Base-by-base conservation (phyloP, 768 basidiomycete genomes). In the Xerocomellus chrysenteron region DNA sequence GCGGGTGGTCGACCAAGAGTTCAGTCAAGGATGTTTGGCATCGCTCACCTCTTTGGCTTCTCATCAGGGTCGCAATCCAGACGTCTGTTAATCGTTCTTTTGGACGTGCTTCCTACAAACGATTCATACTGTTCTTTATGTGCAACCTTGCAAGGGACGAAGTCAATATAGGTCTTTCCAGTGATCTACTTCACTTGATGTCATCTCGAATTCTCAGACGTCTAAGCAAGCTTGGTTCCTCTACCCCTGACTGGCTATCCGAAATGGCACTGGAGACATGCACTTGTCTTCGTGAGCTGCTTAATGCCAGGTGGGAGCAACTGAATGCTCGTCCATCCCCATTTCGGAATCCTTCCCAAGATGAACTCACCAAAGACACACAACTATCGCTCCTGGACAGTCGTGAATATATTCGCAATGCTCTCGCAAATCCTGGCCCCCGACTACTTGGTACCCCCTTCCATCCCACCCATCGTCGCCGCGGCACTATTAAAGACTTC, bases 121-220 rank as follows among this genome's bases (percentile, higher is more conserved):
- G 37, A 10, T 83, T 83, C 65, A 74, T 80, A 61, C 53, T 77
- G 2, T 81, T 74, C 50, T 66, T 81, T 50, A 55, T 76, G 33
- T 62, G 72, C 2, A 44, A 57, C 24, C 45, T 67, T 2, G 55
- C 76, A 4, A 50, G 57, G 12, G 21, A 63, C 2, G 68, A 67
- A 2, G 48, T 64, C 2, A 40, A 57, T 2, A 4, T 3, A 0
- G 14, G 60, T n/a, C 43, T 60, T 36, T 43, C 57, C 5, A 68
- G 55, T 47, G 61, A 71, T 37, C 32, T 68, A 4, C 63, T 73
- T 35, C 62, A 63, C 33, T 60, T 52, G 24, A 70, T 71, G 61
- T 58, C 61, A 1, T 45, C 42, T 14, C 68, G 65, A 40, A 50
- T 65, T 21, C 50, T 52, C 43, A 66, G 55, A 17, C 65, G 64